Evolutionary conservation across 495 filamentous ascomycete genomes (phyloP), one percentile per base, ranked within the genome.

Genomic region (Diplogelasinospora grovesii): DNA sequence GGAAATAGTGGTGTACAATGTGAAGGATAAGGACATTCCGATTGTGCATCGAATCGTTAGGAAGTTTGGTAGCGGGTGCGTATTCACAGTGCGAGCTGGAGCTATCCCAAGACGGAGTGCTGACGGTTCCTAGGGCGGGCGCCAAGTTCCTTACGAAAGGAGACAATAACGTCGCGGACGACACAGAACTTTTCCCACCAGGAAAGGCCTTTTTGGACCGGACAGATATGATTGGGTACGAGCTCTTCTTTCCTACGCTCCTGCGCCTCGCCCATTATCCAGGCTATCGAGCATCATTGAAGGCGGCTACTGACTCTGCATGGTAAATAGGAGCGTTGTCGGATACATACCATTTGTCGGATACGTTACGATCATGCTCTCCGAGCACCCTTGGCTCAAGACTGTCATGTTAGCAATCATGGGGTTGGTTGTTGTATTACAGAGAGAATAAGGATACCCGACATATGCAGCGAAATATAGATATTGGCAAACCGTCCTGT

Each of bases 321-420:
- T n/a, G n/a, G n/a, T 14, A 8, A 25, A 28, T 20, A 57, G 59
- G 21, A 94, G 86, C 56, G 92, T 97, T 14, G 71, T 89, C 8
- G 92, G 78, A n/a, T 99, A 89, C 59, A 81, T 97, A 28, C 92
- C 92, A 0, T 87, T 89, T 55, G 89, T 99, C 3, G 92, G 92
- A 28, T 99, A 97, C 57, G 89, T 97, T 22, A 99, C 92, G 7
- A 99, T 99, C 54, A 73, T 99, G 66, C 71, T 99, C 38, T 89
- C 83, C 42, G 92, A 99, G 61, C 83, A 99, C 59, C 92, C 93
- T 13, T 97, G 92, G 93, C 54, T 96, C 50, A 99, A 99, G 77
- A 89, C 83, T 10, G 89, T 82, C 1, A 81, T 97, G 75, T 59
- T 99, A 54, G 90, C 86, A 3, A 68, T 96, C 4, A 99, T 99